Conservation (phyloP, 768 basidiomycete species). For the Jaapia argillacea region DNA sequence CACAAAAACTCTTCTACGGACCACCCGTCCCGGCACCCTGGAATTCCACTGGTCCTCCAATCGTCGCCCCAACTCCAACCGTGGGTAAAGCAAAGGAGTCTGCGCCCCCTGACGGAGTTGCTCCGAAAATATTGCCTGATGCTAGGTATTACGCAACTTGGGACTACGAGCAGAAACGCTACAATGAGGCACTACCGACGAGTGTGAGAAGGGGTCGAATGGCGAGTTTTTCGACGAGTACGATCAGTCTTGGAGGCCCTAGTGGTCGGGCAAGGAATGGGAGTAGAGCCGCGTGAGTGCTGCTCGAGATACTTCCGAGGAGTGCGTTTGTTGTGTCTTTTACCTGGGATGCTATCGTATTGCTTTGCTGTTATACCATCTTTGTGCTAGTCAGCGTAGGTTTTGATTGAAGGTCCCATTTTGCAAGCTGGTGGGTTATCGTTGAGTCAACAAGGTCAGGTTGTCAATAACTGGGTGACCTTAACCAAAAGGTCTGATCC, state of each 20-base stretch:
- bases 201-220: conserved; percentile 20
- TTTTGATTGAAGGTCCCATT: too few species aligned
- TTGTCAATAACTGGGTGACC: too few species aligned
- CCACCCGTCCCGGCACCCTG: conserved; percentile 30
- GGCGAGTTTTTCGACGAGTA: conserved; percentile 8
- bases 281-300: conserved; percentile 5
- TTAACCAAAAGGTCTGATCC: too few species aligned
- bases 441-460: too few species aligned
- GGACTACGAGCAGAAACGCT: conserved; percentile 36
- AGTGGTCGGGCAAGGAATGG: conserved; percentile 10
- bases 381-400: too few species aligned
- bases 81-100: conserved; percentile 6
- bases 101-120: conserved; percentile 12
- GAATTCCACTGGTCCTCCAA: conserved; percentile 26
- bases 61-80: conserved; percentile 10
- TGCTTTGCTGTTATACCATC: too few species aligned
- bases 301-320: too few species aligned
- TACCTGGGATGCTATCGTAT: too few species aligned
- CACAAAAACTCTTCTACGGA: conserved; percentile 31
- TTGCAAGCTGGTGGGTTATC: too few species aligned
- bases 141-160: conserved; percentile 41
- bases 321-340: too few species aligned
- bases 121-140: conserved; percentile 28
- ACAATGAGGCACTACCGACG: conserved; percentile 24
- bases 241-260: conserved; percentile 2